Evolutionary conservation across 768 basidiomycete genomes (phyloP).

Genomic region (Naganishia onofrii): DNA sequence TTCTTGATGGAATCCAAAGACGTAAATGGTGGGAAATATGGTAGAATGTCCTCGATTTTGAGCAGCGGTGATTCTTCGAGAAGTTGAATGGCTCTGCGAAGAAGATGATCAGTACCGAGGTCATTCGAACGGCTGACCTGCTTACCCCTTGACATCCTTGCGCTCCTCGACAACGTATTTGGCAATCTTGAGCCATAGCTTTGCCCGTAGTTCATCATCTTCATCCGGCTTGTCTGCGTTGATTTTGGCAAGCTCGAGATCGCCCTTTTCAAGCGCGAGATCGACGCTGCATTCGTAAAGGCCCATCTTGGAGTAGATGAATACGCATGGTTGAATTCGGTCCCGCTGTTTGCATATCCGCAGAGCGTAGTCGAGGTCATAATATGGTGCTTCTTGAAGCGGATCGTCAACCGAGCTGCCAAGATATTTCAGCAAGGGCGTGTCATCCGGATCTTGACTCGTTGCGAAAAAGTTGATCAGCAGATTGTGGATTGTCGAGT

Average conservation of each 20-base stretch:
- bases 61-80: constrained; percentile 88
- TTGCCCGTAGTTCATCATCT: constrained; percentile 79
- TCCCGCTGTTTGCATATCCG: constrained; percentile 81
- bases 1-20: constrained; percentile 99
- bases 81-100: constrained; percentile 85
- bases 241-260: constrained; percentile 87
- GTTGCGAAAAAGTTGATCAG: constrained; percentile 78
- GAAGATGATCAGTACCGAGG: background rate
- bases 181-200: constrained; percentile 98
- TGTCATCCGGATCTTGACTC: constrained; percentile 53
- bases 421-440: constrained; percentile 68
- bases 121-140: constrained; percentile 31
- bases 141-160: constrained; percentile 95
- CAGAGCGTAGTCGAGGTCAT: constrained; percentile 94
- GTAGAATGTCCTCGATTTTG: constrained; percentile 97
- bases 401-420: constrained; percentile 76
- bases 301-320: constrained; percentile 97
- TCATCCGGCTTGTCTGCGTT: constrained; percentile 95
- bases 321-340: constrained; percentile 83
- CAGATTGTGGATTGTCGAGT: constrained; percentile 87
- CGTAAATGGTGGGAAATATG: constrained; percentile 99
- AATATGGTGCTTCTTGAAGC: constrained; percentile 80
- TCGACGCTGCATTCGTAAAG: constrained; percentile 95
- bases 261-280: constrained; percentile 87
- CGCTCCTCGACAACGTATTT: constrained; percentile 96